Base-by-base conservation (phyloP, 495 filamentous ascomycete genomes). In the Penicilliopsis zonata region DNA sequence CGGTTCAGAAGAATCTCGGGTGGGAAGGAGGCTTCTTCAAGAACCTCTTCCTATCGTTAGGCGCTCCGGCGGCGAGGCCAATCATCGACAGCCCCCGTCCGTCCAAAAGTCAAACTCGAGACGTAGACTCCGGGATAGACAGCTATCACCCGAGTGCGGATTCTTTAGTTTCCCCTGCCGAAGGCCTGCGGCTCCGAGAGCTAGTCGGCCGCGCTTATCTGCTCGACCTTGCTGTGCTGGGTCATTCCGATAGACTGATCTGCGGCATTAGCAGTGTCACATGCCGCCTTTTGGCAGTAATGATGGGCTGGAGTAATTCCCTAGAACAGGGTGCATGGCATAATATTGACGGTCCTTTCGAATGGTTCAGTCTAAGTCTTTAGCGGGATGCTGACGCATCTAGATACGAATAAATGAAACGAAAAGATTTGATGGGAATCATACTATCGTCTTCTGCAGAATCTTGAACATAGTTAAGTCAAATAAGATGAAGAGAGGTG, bases 11-110 rank as follows among this genome's bases (percentile, higher is more conserved):
- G 49, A 63, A 67, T 14, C 64, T 75, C 18, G 79, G 79, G 16
- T 83, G 79, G 79, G 78, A 82, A 44, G 78, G 79, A 19, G 79
- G 79, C 5, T 85, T 85, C 55, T 83, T 74, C 50, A 57, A 62
- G 14, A 62, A 65, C 38, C 71, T 82, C 53, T 83, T 85, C 48
- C 80, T 73, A 69, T 67, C 67, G 26, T 52, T 83, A 1, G 79
- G 78, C 16, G 47, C 49, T 13, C 4, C 13, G 10, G 44, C 41
- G 32, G 18, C 13, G 27, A 28, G 29, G 23, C 30, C 24, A 22
- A 42, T 24, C 17, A 17, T 31, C n/a, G 31, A 19, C 3, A 31
- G 29, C 19, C 34, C 34, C 5, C 23, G 22, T 9, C 36, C 36
- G n/a, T 18, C 34, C 3, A 41, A 41, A 12, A n/a, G n/a, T n/a